A percentile compares a stretch with the other conserved stretches of the same genome.
phyloP scores from a whole-genome alignment of 75 land plant genomes.

The Selaginella moellendorffii region DNA sequence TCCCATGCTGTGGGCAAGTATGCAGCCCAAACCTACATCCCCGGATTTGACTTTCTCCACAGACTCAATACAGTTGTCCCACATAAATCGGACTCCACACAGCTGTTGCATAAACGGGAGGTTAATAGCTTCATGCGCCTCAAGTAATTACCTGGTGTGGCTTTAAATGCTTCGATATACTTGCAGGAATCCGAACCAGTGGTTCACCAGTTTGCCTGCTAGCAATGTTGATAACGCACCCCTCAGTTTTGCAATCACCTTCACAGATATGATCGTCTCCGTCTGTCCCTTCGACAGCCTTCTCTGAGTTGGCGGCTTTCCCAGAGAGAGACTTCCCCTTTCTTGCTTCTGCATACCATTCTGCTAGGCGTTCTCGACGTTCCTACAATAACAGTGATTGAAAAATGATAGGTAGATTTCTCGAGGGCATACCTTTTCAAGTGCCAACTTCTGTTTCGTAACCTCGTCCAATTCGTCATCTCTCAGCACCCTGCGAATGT shows the following conservation, averaged over 20 bases:
- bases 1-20: slow-evolving; percentile 95
- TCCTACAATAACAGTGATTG: slow-evolving; percentile 29
- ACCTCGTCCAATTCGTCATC: slow-evolving; percentile 87
- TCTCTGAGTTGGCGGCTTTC: too few species aligned
- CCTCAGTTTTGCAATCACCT: slow-evolving; percentile 31
- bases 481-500: slow-evolving; percentile 64
- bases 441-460: slow-evolving; percentile 61
- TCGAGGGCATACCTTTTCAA: slow-evolving; percentile 57
- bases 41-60: slow-evolving; percentile 67
- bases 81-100: slow-evolving; percentile 85
- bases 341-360: slow-evolving; percentile 39
- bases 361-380: slow-evolving; percentile 77
- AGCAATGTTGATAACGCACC: slow-evolving; percentile 66
- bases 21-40: slow-evolving; percentile 92
- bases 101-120: slow-evolving; percentile 49
- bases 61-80: slow-evolving; percentile 93
- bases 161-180: slow-evolving; percentile 58
- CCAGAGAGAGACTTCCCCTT: too few species aligned
- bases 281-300: too few species aligned
- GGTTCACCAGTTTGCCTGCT: slow-evolving; percentile 54
- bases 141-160: slow-evolving; percentile 66
- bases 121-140: not conserved
- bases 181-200: slow-evolving; percentile 50
- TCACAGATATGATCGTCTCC: too few species aligned
- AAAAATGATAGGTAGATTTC: not conserved